Evolutionary conservation across 2,329 filamentous ascomycete species (phyloP), one percentile per base, ranked within the genome.

Genomic region (Ophiosphaerella korrae): DNA sequence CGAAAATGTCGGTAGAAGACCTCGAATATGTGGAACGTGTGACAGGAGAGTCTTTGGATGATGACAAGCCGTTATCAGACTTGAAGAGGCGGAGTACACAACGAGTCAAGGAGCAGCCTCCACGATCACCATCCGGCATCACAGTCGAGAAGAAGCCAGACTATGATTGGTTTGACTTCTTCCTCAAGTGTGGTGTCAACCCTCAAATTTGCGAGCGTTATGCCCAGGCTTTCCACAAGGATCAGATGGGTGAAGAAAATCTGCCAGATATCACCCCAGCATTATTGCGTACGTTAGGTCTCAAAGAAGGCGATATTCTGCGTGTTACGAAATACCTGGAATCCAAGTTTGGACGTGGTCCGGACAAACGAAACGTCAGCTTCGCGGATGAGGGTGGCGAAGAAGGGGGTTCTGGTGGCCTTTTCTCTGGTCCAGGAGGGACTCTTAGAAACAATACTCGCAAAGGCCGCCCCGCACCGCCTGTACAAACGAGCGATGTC

Each of bases 101-200:
- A 37, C 70, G 74, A 33, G 66, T 68, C 42, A 89, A 86, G 71
- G 83, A 81, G 1, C 52, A 69, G 64, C 38, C 62, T 34, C 77
- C 81, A 5, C 63, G 74, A 55, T 64, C 68, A 40, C 48, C 68
- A 31, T 78, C 83, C 7, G 88, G 88, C 11, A 87, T 84, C n/a
- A 82, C 82, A 1, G 77, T 91, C 29, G 82, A 88, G 58, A 79
- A 82, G 66, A 88, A 87, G 73, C 81, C 88, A 1, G 88, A 94
- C 41, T 96, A 97, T 71, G 94, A 99, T 72, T 99, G 94, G 94
- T 99, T 99, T 68, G 92, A 97, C 70, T 97, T 99, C 78, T 99
- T 99, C 80, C 78, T 99, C 35, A 86, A 87, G 57, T 95, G 92
- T 71, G 93, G 96, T 40, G 91, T 97, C 63, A 88, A 92, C 38